Percentiles rank a stretch among this genome's conserved stretches.
Conservation (phyloP, 805 yeast species). For the Lachancea kluyveri region DNA sequence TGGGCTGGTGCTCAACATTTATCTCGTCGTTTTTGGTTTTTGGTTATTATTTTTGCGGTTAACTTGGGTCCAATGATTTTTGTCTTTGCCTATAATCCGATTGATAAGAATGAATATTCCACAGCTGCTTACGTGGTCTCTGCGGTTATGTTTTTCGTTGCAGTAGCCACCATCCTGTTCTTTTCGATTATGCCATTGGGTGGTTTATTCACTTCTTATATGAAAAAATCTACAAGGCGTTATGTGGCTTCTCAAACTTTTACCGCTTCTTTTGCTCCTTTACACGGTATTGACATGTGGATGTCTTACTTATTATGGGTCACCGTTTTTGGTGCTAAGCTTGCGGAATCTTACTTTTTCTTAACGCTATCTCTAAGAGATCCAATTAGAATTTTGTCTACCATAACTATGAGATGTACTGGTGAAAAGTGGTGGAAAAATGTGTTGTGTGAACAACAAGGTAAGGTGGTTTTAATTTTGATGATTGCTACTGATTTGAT, state of each 20-base stretch:
- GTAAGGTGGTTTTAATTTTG: conserved; percentile 82
- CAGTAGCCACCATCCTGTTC: conserved; percentile 76
- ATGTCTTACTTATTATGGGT: conserved; percentile 91
- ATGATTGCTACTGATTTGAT: conserved; percentile 91
- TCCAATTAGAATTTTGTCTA: conserved; percentile 85
- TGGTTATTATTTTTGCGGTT: conserved; percentile 55
- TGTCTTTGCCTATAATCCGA: conserved; percentile 74
- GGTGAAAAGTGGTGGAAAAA: conserved; percentile 90
- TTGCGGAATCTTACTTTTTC: conserved; percentile 86
- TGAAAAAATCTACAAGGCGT: conserved; percentile 79
- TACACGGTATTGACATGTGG: conserved; percentile 90
- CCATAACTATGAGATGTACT: conserved; percentile 83
- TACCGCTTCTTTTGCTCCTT: conserved; percentile 82
- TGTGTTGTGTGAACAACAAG: conserved; percentile 74
- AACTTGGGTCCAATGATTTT: conserved; percentile 86
- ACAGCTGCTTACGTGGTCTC: conserved; percentile 72
- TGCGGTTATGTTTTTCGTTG: conserved; percentile 83
- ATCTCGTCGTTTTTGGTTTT: conserved; percentile 76
- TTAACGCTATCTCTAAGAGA: conserved; percentile 85
- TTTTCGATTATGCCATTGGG: conserved; percentile 95
- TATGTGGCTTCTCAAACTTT: conserved; percentile 93
- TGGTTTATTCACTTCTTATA: conserved; percentile 88
- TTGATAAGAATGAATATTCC: conserved; percentile 50
- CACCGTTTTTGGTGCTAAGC: conserved; percentile 83
- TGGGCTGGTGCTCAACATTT: conserved; percentile 99